Base-by-base conservation (phyloP, 306 rosid genomes). In the Medicago ruthenica region DNA sequence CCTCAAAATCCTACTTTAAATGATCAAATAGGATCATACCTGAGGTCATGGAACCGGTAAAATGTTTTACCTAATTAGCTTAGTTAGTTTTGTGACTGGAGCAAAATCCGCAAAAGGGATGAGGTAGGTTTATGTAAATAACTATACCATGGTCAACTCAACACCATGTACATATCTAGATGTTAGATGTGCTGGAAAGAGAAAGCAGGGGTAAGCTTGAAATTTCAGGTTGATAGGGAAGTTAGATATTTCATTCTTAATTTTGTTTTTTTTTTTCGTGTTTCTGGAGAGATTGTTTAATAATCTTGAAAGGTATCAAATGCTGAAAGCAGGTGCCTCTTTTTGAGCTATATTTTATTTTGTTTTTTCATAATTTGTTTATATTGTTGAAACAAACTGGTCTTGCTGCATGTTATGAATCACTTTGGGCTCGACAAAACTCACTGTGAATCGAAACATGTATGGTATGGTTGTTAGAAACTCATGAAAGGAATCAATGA, bases 31-130 rank as follows among this genome's bases (percentile, higher is more conserved):
- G 97, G 92, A 79, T 85, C 97, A 37, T 95, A 84, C 79, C 75
- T 90, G 87, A 89, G 98, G 84, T 89, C 97, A 20, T 92, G 97
- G 98, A 92, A 92, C 75, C 83, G 83, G 47, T 90, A 82, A 83
- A 77, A 77, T 71, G 21, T 67, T 71, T 47, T 47, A 41, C 67
- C 70, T 42, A 9, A 22, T 31, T 68, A 63, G 58, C 16, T 16
- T 59, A 70, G 75, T 48, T 45, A 20, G 55, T 54, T 78, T 79
- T 75, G 79, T 9, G 83, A 70, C 62, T 42, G 72, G 47, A 61
- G 74, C 62, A 64, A 69, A 61, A 77, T 77, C 63, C 65, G 58
- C 55, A 64, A 75, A 77, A 81, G 64, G 77, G 36, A 78, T 64
- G 86, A 81, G 89, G 62, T 80, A 79, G 87, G 88, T 81, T 86